These are phyloP conservation scores for Penicillium sp. DNA, from an alignment of 2,329 filamentous ascomycete species.

Conservation along the genomic window DNA sequence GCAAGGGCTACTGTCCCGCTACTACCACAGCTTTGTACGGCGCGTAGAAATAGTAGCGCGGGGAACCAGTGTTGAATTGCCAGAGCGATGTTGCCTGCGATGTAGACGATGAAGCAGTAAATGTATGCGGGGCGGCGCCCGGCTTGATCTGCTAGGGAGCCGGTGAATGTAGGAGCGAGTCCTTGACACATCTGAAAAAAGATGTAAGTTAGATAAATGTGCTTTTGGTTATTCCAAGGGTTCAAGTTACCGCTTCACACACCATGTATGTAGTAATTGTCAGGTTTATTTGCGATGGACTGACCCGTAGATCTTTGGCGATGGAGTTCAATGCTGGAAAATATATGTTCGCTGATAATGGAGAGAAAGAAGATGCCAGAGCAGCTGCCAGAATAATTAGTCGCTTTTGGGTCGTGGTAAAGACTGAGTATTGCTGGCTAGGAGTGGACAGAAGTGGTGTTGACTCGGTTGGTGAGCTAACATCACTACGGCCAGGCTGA, in stretches of 20 bases:
- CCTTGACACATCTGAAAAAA: conserved; percentile 52
- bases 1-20: conserved; percentile 48
- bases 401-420: conserved; percentile 38
- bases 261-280: conserved; percentile 43
- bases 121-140: conserved; percentile 56
- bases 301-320: conserved; percentile 31
- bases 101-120: conserved; percentile 49
- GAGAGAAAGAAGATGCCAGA: conserved; percentile 47
- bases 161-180: conserved; percentile 54
- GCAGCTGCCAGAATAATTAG: conserved; percentile 44
- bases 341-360: conserved; percentile 47
- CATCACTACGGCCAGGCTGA: neutral
- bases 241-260: neutral
- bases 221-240: neutral
- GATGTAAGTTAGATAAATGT: neutral
- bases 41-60: conserved; percentile 38
- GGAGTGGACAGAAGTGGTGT: conserved; percentile 18
- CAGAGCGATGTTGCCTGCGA: conserved; percentile 47
- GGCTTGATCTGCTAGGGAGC: conserved; percentile 52
- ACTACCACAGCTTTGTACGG: conserved; percentile 48
- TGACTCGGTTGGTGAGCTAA: conserved; percentile 11
- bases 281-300: conserved; percentile 26
- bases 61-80: conserved; percentile 44
- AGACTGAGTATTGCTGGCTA: conserved; percentile 32
- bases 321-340: conserved; percentile 36